phyloP scores from a whole-genome alignment of 495 filamentous ascomycete species.

The Annulohypoxylon maeteangense region DNA sequence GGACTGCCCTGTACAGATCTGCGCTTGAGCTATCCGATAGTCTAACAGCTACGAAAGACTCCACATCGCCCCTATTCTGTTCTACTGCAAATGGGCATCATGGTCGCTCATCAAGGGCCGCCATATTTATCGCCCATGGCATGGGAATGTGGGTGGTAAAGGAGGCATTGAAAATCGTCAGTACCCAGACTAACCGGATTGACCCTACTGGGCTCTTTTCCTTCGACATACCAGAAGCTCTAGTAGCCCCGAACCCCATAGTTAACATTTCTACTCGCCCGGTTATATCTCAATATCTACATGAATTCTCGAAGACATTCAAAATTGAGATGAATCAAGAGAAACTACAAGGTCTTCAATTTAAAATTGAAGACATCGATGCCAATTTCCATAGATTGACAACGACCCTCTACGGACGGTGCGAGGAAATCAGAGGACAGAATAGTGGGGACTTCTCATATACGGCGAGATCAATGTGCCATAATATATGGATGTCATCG shows the following conservation, averaged over 20 bases:
- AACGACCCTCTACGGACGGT: background rate
- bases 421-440: background rate
- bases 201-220: conserved; percentile 24
- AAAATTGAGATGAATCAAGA: background rate
- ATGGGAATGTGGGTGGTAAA: conserved; percentile 35
- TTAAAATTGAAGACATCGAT: conserved; percentile 3
- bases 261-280: background rate
- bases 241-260: background rate
- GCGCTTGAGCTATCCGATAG: background rate
- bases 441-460: background rate
- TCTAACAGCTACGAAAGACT: conserved; percentile 5
- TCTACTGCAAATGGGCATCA: background rate
- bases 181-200: background rate
- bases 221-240: conserved; percentile 15
- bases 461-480: conserved; percentile 5
- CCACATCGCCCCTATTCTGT: conserved; percentile 11
- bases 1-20: background rate
- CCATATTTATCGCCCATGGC: conserved; percentile 31
- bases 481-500: conserved; percentile 24
- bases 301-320: conserved; percentile 6
- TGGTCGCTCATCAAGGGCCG: background rate
- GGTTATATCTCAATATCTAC: conserved; percentile 1
- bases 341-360: background rate
- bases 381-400: conserved; percentile 1
- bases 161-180: background rate